Evolutionary conservation across 2,329 filamentous ascomycete genomes (phyloP).

Genomic region (Clonostachys chloroleuca): DNA sequence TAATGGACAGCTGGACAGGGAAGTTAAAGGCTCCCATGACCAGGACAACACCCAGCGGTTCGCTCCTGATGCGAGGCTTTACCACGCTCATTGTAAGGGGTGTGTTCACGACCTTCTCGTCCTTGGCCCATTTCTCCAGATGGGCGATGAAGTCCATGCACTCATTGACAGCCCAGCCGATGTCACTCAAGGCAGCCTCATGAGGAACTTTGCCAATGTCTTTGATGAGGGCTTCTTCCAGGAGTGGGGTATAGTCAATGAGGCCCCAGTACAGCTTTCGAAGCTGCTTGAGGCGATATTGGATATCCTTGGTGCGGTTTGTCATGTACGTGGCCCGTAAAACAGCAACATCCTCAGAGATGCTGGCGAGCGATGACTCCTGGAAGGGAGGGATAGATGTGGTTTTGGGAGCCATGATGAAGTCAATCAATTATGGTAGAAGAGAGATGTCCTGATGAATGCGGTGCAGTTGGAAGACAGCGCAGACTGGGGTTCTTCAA

Average conservation of each 20-base stretch:
- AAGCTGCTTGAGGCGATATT: conserved; percentile 81
- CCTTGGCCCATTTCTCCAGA: conserved; percentile 76
- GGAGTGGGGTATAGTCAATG: conserved; percentile 68
- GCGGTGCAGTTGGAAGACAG: too few species aligned
- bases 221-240: conserved; percentile 69
- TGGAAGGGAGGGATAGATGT: conserved; percentile 43
- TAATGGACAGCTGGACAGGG: conserved; percentile 75
- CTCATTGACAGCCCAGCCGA: conserved; percentile 76
- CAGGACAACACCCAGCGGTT: conserved; percentile 78
- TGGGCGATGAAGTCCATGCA: conserved; percentile 75
- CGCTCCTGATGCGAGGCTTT: conserved; percentile 75
- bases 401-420: conserved; percentile 31
- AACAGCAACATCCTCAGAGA: conserved; percentile 55
- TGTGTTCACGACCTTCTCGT: conserved; percentile 71
- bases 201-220: conserved; percentile 77
- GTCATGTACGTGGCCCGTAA: conserved; percentile 68
- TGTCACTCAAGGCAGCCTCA: conserved; percentile 72
- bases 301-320: conserved; percentile 76
- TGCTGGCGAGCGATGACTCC: conserved; percentile 61
- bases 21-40: conserved; percentile 96
- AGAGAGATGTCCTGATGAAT: too few species aligned
- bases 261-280: conserved; percentile 94
- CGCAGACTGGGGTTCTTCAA: too few species aligned
- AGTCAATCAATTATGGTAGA: neutral
- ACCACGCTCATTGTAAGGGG: conserved; percentile 63